These are phyloP conservation scores for Phytophthora palmivora DNA, from an alignment of 352 stramenopile genomes.

Conservation along the genomic window DNA sequence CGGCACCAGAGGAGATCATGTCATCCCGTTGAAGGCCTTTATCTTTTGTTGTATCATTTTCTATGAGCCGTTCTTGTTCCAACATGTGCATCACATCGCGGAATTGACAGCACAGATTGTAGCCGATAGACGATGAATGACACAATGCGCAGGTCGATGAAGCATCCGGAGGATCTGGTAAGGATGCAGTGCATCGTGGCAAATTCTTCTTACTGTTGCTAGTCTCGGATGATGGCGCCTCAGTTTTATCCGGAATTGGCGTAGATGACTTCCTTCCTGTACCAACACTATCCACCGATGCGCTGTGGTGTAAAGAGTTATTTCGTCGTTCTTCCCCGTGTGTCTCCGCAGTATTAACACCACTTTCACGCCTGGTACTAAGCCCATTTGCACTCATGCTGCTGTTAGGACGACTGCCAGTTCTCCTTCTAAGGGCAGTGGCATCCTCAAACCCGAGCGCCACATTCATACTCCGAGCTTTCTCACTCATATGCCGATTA, in stretches of 20 bases:
- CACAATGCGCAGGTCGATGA: slow-evolving; percentile 49
- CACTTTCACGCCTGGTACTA: neutral
- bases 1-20: neutral
- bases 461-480: slow-evolving; percentile 54
- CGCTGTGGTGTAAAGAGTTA: slow-evolving; percentile 4
- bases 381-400: neutral
- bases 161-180: neutral
- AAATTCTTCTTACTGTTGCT: neutral
- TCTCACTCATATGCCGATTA: slow-evolving; percentile 48
- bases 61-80: slow-evolving; percentile 40
- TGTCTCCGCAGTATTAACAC: neutral
- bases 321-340: slow-evolving; percentile 3
- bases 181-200: neutral
- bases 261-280: slow-evolving; percentile 2
- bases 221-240: neutral
- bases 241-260: slow-evolving; percentile 2
- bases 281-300: slow-evolving; percentile 11
- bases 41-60: neutral
- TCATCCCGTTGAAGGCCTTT: slow-evolving; percentile 3
- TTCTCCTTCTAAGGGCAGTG: slow-evolving; percentile 2
- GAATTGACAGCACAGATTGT: slow-evolving; percentile 74
- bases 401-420: slow-evolving; percentile 19
- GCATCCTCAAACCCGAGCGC: slow-evolving; percentile 5
- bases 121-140: slow-evolving; percentile 62
- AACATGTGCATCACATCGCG: slow-evolving; percentile 56